Base-by-base conservation (phyloP, 2,329 filamentous ascomycete species). In the Westerdykella sp. region DNA sequence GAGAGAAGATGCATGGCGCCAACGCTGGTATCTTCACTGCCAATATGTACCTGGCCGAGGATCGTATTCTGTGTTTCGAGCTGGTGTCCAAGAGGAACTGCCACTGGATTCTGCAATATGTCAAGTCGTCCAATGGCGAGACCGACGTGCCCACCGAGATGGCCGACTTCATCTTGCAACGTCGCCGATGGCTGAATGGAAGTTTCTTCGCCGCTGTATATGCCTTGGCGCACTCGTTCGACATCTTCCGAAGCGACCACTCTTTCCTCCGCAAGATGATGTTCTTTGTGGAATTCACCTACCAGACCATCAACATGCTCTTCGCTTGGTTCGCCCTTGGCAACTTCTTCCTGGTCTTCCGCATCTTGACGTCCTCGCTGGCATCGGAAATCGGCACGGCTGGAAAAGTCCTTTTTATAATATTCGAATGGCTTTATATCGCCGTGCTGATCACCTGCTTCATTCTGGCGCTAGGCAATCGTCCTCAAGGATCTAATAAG, bases 331-430 rank as follows among this genome's bases (percentile, higher is more conserved):
- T 98, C 64, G 88, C 85, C 57, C 93, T 97, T 61, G 81, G 93
- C 62, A 98, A 98, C 72, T 98, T 98, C 78, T 98, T 97, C 78
- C 73, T 98, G 62, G 91, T 98, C 55, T 98, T 98, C 75, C 90
- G 90, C 68, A 97, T 98, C 63, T 74, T 98, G 51, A 97, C 91
- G 1, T 84, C 82, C 10, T 95, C 90, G 59, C 74, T 98, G 52
- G 85, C 87, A 37, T 76, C 79, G 21, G 76, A 96, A 21, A 77
- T 96, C 2, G 87, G 89, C 39, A 82, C 78, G 4, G 80, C 80
- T 9, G 93, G 93, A 42, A 80, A 80, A 32, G 81, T 95, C 45
- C 75, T 98, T 1, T 85, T 89, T 42, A 83, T 97, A 22, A 77
- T 96, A 10, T 97, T 98, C 60, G 87, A 95, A 69, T 98, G 91